Percentiles rank a stretch among this genome's conserved stretches.
Conservation (phyloP, 2,329 filamentous ascomycete species). For the Nothophoma quercina region DNA sequence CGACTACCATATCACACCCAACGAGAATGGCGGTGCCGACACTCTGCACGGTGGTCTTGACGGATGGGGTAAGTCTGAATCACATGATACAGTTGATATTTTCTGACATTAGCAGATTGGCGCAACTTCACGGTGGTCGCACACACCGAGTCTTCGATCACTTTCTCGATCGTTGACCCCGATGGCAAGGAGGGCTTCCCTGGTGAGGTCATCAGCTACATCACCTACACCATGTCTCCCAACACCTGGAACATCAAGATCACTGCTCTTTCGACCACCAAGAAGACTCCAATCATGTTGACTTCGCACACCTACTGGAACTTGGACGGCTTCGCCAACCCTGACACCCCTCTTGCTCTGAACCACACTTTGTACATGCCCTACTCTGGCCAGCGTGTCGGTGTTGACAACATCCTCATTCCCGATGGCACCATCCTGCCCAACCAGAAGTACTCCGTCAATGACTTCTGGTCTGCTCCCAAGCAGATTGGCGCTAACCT, state of each 20-base stretch:
- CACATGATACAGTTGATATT: background rate
- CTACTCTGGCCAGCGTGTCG: slow-evolving; percentile 74
- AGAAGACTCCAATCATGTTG: slow-evolving; percentile 85
- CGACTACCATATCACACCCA: slow-evolving; percentile 66
- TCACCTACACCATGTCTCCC: slow-evolving; percentile 75
- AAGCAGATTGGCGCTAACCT: slow-evolving; percentile 81
- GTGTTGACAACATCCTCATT: slow-evolving; percentile 64
- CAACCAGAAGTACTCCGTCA: slow-evolving; percentile 71
- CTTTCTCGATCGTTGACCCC: slow-evolving; percentile 75
- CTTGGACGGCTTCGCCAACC: slow-evolving; percentile 79
- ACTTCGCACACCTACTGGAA: slow-evolving; percentile 83
- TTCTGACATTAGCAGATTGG: slow-evolving; percentile 53
- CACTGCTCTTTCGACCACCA: slow-evolving; percentile 72
- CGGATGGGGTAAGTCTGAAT: slow-evolving; percentile 64
- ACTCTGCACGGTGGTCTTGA: slow-evolving; percentile 74
- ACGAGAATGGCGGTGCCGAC: slow-evolving; percentile 63
- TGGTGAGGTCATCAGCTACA: slow-evolving; percentile 75
- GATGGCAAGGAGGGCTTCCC: slow-evolving; percentile 81
- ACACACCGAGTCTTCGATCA: slow-evolving; percentile 72
- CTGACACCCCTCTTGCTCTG: slow-evolving; percentile 68
- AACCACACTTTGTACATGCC: slow-evolving; percentile 79
- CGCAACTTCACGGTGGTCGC: slow-evolving; percentile 79
- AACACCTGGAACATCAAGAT: slow-evolving; percentile 77
- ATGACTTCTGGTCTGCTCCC: slow-evolving; percentile 82
- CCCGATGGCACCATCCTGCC: slow-evolving; percentile 68